Base-by-base conservation (phyloP, 495 filamentous ascomycete genomes). In the Neurospora tetrasperma region DNA sequence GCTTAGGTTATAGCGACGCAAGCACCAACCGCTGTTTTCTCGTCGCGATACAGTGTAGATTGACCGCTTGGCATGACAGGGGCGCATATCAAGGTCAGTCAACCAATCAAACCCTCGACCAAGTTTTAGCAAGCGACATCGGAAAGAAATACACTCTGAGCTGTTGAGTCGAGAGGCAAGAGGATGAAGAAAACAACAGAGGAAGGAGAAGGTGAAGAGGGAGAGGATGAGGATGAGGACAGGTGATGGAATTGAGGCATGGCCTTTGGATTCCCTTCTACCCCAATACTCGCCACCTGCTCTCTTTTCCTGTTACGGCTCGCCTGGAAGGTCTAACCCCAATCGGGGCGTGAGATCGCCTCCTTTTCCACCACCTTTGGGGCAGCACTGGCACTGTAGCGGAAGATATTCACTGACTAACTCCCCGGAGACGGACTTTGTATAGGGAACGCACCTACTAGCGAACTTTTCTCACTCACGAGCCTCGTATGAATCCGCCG, bases 401-500 rank as follows among this genome's bases (percentile, higher is more conserved):
- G 27, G 54, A 66, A 66, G 23, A 66, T 14, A 35, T 66, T 66
- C 54, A 66, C 54, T 66, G 23, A 66, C 54, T 16, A 9, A 35
- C 12, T 38, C 23, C 20, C 54, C 27, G 69, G 69, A 43, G 74
- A 71, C 66, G 31, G 38, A 70, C 48, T 35, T 59, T 16, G 42
- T 71, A 70, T 62, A 80, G 77, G 72, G 75, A 59, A 74, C 66
- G 76, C 75, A 79, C 71, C 46, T 75, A 70, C 66, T 76, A 71
- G 62, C 68, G 59, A 62, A 74, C 66, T 73, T 74, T 71, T 48
- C 72, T 76, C 35, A 66, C 71, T 48, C 71, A 70, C 66, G 80
- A 79, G 74, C 78, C 77, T 80, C 82, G 82, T 76, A 85, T 85
- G 84, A 85, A 84, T 84, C 80, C 82, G 79, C 83, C 81, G 84